Conservation (phyloP, 2,329 filamentous ascomycete species). For the Pseudogymnoascus sp. region DNA sequence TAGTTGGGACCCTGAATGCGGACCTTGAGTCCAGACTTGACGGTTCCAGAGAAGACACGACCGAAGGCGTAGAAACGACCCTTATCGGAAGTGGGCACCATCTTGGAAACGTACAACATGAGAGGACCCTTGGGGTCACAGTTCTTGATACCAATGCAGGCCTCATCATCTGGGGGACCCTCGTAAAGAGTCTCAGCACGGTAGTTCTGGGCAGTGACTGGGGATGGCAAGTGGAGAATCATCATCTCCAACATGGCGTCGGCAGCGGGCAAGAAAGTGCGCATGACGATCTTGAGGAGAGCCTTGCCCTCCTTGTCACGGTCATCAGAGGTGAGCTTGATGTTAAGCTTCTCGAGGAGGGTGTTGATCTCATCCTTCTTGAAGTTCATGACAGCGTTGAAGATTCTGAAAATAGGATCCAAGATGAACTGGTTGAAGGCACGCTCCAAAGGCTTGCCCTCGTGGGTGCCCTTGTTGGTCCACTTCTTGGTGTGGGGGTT, state of each 20-base stretch:
- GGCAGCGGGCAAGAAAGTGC: constrained; percentile 96
- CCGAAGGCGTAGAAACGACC: constrained; percentile 99
- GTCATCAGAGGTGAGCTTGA: constrained; percentile 84
- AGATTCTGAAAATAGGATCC: constrained; percentile 99
- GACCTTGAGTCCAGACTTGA: constrained; percentile 96
- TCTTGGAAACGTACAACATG: constrained; percentile 99
- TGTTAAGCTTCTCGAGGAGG: constrained; percentile 85
- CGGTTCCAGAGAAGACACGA: constrained; percentile 99
- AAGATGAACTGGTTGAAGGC: constrained; percentile 99
- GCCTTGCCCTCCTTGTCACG: constrained; percentile 93
- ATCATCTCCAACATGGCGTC: constrained; percentile 99
- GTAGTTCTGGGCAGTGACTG: constrained; percentile 92
- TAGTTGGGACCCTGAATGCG: constrained; percentile 99
- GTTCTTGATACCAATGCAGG: constrained; percentile 94
- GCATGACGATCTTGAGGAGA: constrained; percentile 96
- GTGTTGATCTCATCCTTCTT: constrained; percentile 84
- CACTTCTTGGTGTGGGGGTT: constrained; percentile 99
- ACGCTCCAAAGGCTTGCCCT: constrained; percentile 89
- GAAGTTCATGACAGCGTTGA: constrained; percentile 93
- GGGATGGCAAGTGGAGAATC: constrained; percentile 97
- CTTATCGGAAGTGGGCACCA: constrained; percentile 99
- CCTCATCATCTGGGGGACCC: constrained; percentile 87
- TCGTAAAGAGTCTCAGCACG: constrained; percentile 98
- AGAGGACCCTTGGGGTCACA: constrained; percentile 96
- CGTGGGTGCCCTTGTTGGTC: constrained; percentile 76